A percentile compares a stretch with the other conserved stretches of the same genome.
Conservation (phyloP, 1,139 yeast genomes). For the Diutina rugosa region DNA sequence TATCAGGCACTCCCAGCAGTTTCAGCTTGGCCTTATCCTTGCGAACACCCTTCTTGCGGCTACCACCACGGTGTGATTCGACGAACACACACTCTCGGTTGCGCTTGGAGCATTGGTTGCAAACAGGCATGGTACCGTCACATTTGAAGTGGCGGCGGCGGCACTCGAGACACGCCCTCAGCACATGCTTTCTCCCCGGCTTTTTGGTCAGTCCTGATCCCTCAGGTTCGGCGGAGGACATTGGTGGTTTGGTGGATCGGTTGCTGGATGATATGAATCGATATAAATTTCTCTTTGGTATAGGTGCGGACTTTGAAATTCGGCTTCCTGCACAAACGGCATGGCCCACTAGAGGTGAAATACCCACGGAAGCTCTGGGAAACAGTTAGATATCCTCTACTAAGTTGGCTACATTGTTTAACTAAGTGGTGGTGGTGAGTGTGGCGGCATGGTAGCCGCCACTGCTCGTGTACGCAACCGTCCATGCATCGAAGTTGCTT, state of each 20-base stretch:
- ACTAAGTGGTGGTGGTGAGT: neutral
- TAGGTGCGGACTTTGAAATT: neutral
- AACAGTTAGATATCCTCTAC: neutral
- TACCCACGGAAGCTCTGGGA: too few relatives aligned
- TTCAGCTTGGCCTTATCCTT: conserved; percentile 4
- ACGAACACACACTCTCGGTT: conserved; percentile 29
- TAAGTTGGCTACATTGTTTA: neutral
- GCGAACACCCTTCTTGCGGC: conserved; percentile 32
- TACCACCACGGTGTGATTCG: conserved; percentile 37
- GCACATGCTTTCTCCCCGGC: conserved; percentile 10
- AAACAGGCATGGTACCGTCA: conserved; percentile 31
- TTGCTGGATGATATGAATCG: neutral
- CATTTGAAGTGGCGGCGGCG: conserved; percentile 35
- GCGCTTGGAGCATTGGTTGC: conserved; percentile 23
- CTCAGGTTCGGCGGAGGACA: neutral
- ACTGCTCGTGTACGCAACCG: neutral
- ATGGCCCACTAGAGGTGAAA: too few relatives aligned
- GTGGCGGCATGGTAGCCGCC: neutral
- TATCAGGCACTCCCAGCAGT: conserved; percentile 5
- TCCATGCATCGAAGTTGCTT: neutral
- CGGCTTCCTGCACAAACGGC: neutral
- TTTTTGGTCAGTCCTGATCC: neutral
- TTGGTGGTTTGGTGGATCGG: neutral
- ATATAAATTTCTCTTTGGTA: neutral
- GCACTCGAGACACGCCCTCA: conserved; percentile 34